Base-by-base conservation (phyloP, 2,329 filamentous ascomycete genomes). In the Cladorrhinum sp. region DNA sequence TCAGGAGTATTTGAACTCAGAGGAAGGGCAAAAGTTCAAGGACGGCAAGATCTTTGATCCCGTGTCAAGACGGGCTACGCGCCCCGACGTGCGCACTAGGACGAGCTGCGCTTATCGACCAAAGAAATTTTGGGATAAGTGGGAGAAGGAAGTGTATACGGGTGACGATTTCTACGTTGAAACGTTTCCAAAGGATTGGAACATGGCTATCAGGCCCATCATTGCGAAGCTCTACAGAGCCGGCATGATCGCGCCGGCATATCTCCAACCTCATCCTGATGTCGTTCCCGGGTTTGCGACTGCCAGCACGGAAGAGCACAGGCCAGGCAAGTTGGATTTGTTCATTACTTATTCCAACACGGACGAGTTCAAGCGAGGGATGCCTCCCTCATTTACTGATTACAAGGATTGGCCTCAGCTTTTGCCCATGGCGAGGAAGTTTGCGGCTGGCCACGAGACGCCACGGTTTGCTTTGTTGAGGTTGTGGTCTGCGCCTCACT, bases 401-500 rank as follows among this genome's bases (percentile, higher is more conserved):
- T 74, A 76, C 0, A 63, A 67, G 26, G 64, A 70, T 3, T 71
- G 74, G 58, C 70, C 73, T 28, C 68, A 66, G 4, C 66, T 80
- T 18, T 67, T 77, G 2, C 63, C 62, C 0, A 64, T 63, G 1
- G 76, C 74, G 5, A 68, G 59, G 28, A 36, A 51, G 23, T 64
- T 59, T 36, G 55, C 55, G 65, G 20, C 55, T 55, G 4, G 78
- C 77, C 65, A 65, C 69, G 62, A 4, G 74, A 76, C 14, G 3
- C 39, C 62, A 2, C 68, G 69, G 5, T 82, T 82, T 67, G 73
- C 78, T 0, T 61, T 80, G 14, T 71, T 82, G 1, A 71, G 76
- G 5, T 63, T 81, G 51, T 82, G 78, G 79, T 77, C 75, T 8
- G 75, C 78, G 1, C 75, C 78, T 5, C 76, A 80, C 66, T 82